Evolutionary conservation across 371 early-diverging fungal species (phyloP).

Genomic region (Chytridium lagenaria): DNA sequence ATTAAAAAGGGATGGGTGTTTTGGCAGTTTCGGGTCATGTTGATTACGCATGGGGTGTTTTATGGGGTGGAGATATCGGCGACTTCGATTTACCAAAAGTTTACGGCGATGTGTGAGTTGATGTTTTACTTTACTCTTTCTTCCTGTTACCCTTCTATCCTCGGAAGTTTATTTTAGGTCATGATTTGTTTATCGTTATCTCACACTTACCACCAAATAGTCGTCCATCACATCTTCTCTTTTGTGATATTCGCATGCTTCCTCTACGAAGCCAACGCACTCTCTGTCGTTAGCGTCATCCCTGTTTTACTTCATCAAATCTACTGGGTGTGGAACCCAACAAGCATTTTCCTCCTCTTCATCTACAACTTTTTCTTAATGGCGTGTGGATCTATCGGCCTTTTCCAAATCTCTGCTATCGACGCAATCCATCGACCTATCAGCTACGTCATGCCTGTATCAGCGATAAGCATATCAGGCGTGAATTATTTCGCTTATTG

Average conservation of each 20-base stretch:
- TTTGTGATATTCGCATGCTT: slow-evolving; percentile 18
- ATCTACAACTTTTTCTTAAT: slow-evolving; percentile 29
- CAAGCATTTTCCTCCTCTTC: slow-evolving; percentile 20
- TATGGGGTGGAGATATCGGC: not conserved
- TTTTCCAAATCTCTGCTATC: slow-evolving; percentile 9
- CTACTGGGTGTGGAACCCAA: slow-evolving; percentile 31
- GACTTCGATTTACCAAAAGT: not conserved
- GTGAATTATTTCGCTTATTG: slow-evolving; percentile 39
- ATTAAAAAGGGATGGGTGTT: not conserved
- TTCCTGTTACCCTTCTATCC: too few relatives aligned
- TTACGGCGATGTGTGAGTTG: not conserved
- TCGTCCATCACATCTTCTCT: not conserved
- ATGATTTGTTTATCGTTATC: too few relatives aligned
- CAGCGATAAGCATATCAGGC: slow-evolving; percentile 19
- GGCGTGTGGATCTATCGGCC: slow-evolving; percentile 7
- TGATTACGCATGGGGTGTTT: not conserved
- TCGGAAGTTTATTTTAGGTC: too few relatives aligned
- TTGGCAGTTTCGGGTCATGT: slow-evolving; percentile 6
- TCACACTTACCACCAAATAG: not conserved
- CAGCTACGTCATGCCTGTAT: not conserved
- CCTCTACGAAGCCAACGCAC: slow-evolving; percentile 21
- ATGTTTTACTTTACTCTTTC: not conserved
- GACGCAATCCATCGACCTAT: not conserved
- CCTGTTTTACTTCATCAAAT: slow-evolving; percentile 30
- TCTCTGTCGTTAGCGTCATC: slow-evolving; percentile 23